Base-by-base conservation (phyloP, 192 early-diverging fungal genomes). In the Podila epicladia region DNA sequence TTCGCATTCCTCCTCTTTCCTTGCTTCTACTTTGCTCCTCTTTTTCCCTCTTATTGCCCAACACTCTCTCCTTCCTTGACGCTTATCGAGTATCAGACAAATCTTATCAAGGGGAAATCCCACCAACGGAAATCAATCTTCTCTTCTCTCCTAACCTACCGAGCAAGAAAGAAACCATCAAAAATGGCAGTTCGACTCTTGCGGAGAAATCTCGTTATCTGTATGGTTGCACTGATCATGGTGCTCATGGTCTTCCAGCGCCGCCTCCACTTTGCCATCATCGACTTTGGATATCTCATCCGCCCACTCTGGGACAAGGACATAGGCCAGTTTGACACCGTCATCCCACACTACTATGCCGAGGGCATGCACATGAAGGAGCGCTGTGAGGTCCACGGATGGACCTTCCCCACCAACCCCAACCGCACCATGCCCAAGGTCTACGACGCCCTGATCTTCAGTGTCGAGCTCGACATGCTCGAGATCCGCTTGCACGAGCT, bases 401-500 rank as follows among this genome's bases (percentile, higher is more conserved):
- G 90, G 90, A 74, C 57, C 13, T 57, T 67, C 2, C 65, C 22
- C 20, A 57, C 31, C 2, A 50, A 55, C 20, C 19, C 28, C 33
- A 35, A 20, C 53, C 19, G 9, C 8, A 58, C 62, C 12, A 15
- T 12, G 28, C 68, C 69, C 9, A 78, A 75, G 26, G 83, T 92
- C 3, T 85, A 78, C 24, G 91, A 91, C 61, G 91, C 90, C 19
- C 79, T 89, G 15, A 74, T 91, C 22, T 91, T 92, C 65, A 89
- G 87, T 67, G 83, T 89, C 1, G 90, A 92, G 68, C 74, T 92
- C 31, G 91, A 92, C 29, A 70, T 92, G 59, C 83, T 91, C 31
- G 89, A 92, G 53, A 74, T 74, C 60, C 57, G 72, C 2, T 62
- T 74, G 11, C 65, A 71, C 12, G 91, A 92, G 73, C 78, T 91